Conservation (phyloP, 805 yeast species). For the Saccharomycopsis oosterbeekiorum region DNA sequence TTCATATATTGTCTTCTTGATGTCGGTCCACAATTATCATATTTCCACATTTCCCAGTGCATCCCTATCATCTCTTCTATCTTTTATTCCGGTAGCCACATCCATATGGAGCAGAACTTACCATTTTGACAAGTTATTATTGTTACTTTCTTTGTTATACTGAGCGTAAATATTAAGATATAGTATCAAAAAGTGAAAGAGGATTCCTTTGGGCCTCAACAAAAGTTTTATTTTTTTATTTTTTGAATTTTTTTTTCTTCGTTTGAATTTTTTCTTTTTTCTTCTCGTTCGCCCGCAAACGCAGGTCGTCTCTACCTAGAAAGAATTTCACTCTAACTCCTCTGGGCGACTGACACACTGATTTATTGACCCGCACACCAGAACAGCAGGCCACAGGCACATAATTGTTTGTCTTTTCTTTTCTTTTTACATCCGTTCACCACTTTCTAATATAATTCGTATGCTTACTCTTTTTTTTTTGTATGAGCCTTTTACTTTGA, state of each 20-base stretch:
- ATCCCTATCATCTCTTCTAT: background rate
- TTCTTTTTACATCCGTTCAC: background rate
- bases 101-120: background rate
- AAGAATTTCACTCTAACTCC: background rate
- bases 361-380: background rate
- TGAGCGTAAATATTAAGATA: background rate
- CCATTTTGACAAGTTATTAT: slow-evolving; percentile 1
- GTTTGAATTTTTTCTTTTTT: too few species aligned
- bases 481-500: too few species aligned
- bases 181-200: background rate
- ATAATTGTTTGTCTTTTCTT: background rate
- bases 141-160: slow-evolving; percentile 1
- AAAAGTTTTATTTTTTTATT: background rate
- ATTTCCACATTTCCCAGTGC: background rate
- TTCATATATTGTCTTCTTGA: too few species aligned
- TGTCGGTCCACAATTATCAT: too few species aligned
- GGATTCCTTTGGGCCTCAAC: background rate
- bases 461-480: too few species aligned
- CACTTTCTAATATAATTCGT: too few species aligned
- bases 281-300: background rate
- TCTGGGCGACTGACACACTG: background rate
- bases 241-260: background rate
- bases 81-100: background rate
- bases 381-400: too few species aligned
- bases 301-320: background rate